Evolutionary conservation across 495 filamentous ascomycete species (phyloP).

Genomic region (Lineolata rhizophorae): DNA sequence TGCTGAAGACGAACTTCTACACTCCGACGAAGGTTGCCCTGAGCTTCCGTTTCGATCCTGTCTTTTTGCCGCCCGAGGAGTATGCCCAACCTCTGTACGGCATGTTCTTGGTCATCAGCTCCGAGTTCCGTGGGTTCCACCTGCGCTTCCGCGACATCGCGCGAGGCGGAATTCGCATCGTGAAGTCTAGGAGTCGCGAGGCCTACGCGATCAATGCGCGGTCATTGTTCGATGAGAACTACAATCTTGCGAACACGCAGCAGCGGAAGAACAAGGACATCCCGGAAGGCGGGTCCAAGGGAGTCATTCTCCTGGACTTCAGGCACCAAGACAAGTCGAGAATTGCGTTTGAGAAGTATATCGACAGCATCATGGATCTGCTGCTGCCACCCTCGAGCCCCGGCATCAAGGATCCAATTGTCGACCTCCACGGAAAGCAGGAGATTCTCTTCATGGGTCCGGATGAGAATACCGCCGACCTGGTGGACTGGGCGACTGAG

Average conservation of each 20-base stretch:
- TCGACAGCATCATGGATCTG: conserved; percentile 91
- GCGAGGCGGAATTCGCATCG: conserved; percentile 91
- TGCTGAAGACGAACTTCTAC: conserved; percentile 98
- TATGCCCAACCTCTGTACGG: conserved; percentile 88
- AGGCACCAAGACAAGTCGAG: conserved; percentile 78
- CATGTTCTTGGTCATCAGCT: conserved; percentile 95
- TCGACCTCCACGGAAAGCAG: conserved; percentile 79
- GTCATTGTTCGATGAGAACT: conserved; percentile 94
- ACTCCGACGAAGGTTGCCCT: conserved; percentile 96
- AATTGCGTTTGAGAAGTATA: conserved; percentile 97
- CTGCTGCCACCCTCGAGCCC: conserved; percentile 74
- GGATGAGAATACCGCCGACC: conserved; percentile 92
- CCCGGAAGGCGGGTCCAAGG: conserved; percentile 96
- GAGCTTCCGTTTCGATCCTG: conserved; percentile 81
- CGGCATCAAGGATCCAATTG: conserved; percentile 96
- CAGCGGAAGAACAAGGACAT: conserved; percentile 99
- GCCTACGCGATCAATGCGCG: conserved; percentile 91
- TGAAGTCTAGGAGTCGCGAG: conserved; percentile 89
- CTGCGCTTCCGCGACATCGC: conserved; percentile 93
- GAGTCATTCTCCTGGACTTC: conserved; percentile 84
- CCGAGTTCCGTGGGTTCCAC: conserved; percentile 94
- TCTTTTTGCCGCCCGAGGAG: conserved; percentile 73
- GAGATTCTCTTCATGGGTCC: conserved; percentile 98
- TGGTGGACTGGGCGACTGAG: conserved; percentile 95
- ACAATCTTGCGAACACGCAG: conserved; percentile 92